Evolutionary conservation across 2,329 filamentous ascomycete species (phyloP), one percentile per base, ranked within the genome.

Genomic region (Exophiala spinifera): DNA sequence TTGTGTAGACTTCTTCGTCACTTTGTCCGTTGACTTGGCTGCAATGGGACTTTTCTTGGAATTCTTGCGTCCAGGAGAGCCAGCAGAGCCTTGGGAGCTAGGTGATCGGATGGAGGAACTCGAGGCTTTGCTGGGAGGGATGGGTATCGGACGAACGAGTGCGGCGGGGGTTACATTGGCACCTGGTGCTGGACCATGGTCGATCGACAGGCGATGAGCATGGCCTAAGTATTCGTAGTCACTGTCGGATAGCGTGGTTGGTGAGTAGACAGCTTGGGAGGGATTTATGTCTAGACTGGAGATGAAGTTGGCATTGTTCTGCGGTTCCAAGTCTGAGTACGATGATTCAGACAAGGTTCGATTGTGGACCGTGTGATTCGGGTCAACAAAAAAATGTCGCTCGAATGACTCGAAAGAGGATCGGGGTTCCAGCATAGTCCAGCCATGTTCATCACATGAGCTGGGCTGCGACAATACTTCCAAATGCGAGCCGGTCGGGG

Each of bases 311-410:
- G 67, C 86, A 76, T 71, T 70, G 17, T 70, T 80, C 77, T 70
- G 83, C 71, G 64, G 74, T 59, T 81, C 79, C 3, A 85, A 83
- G 31, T 91, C 87, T 1, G 88, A 85, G 62, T 85, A 82, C 1
- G 88, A 94, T 2, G 90, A 94, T 65, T 95, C 89, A 3, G 91
- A 96, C 65, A 87, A 85, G 51, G 87, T 91, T 63, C 91, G 84
- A 66, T 95, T 81, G 74, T 96, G 92, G 48, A 97, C 77, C 1
- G 91, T 95, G 74, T 96, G 88, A 59, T 87, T 84, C 1, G 92
- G 92, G 72, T 96, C 96, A 78, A 95, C 95, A 66, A 96, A 91
- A 62, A 88, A 85, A 13, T 76, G 75, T 55, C 74, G 75, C 37
- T 85, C 77, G 46, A 81, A 83, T 31, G 82, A 79, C 63, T 92